These are phyloP conservation scores for Mitragyna speciosa DNA, from an alignment of 257 asterid species.

Conservation along the genomic window DNA sequence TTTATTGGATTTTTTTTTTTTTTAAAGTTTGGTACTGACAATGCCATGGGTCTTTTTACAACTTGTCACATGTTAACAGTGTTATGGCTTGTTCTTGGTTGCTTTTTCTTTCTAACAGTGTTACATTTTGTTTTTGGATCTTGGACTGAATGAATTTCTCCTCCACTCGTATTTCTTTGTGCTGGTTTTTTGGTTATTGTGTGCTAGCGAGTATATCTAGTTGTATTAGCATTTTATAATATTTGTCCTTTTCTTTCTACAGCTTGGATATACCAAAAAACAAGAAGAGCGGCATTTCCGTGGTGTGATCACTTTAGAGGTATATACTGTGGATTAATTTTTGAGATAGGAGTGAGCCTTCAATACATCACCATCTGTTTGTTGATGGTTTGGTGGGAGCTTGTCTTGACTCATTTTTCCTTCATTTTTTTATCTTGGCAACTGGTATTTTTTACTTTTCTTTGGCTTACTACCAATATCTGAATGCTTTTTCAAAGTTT, in stretches of 20 bases:
- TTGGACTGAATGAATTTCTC: background rate
- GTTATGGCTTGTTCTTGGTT: background rate
- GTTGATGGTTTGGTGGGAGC: background rate
- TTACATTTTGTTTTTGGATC: background rate
- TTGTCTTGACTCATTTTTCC: background rate
- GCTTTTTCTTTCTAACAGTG: background rate
- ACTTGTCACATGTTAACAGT: background rate
- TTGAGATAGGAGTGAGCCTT: background rate
- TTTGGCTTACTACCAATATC: background rate
- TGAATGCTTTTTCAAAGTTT: background rate
- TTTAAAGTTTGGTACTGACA: too few relatives aligned
- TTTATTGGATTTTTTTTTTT: too few relatives aligned
- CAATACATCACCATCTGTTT: background rate
- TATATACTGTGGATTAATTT: slow-evolving; percentile 4
- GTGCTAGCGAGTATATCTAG: background rate
- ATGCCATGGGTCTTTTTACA: background rate
- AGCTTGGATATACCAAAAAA: slow-evolving; percentile 97
- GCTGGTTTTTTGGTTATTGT: background rate
- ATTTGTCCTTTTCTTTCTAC: slow-evolving; percentile 26
- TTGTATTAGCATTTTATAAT: background rate
- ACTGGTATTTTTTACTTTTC: background rate
- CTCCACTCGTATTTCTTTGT: background rate
- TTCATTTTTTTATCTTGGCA: background rate
- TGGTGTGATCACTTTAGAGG: slow-evolving; percentile 95
- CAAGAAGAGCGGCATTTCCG: slow-evolving; percentile 96